Base-by-base conservation (phyloP, 2,329 filamentous ascomycete species). In the Pyrenochaeta sp. region DNA sequence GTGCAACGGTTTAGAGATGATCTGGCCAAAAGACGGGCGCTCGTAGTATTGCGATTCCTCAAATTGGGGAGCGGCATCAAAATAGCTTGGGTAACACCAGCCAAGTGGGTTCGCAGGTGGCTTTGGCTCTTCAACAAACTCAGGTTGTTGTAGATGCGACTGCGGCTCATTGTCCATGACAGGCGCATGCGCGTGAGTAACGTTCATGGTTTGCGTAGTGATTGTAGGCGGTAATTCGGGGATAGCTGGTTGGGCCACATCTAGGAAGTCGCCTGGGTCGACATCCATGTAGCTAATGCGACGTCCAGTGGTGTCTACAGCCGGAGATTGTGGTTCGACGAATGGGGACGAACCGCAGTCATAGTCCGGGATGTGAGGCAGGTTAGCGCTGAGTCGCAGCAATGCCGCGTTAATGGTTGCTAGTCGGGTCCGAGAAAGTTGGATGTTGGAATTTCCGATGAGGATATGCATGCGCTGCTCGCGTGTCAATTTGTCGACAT, bases 261-360 rank as follows among this genome's bases (percentile, higher is more conserved):
- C 58, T 7, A 67, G 38, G 40, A 55, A 69, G 26, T 63, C 54
- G 8, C 55, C 63, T 13, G 63, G 58, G 45, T 70, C 67, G n/a
- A 70, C 41, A 28, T 71, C 68, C 66, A 71, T 70, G 41, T 68
- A 70, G 45, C 68, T 71, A 21, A 70, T 68, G 26, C 67, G 68
- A 21, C 61, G 61, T 19, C 55, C 55, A 15, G 46, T 31, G 2
- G 55, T 52, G 37, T 68, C 65, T 7, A 56, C 51, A 0, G 55
- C 47, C 8, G 60, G 65, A 18, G 58, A 58, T 26, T 58, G 58
- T 26, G 50, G 47, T 24, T 61, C 58, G 13, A 54, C 52, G 36
- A 62, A 67, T 2, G 57, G 55, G 13, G 60, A 60, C 7, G 63
- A 53, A 18, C 53, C 59, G 22, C 58, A 59, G 22, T 63, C 55